Percentiles rank a stretch among this genome's conserved stretches.
phyloP scores from a whole-genome alignment of 495 filamentous ascomycete species.

The Peziza echinospora region DNA sequence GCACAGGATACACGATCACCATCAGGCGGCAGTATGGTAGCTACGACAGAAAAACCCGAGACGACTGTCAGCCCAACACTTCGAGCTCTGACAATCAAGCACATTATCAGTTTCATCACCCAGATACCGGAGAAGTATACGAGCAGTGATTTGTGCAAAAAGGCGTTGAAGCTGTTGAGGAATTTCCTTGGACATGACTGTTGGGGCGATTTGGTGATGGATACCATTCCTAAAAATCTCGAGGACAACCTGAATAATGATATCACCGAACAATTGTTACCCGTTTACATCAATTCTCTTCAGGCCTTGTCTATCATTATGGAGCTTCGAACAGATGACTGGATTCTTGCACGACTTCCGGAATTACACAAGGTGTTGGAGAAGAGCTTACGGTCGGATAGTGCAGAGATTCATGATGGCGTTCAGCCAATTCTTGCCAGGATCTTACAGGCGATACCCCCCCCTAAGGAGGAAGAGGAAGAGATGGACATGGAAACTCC shows the following conservation, averaged over 20 bases:
- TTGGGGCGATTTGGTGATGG: constrained; percentile 83
- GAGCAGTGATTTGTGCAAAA: constrained; percentile 67
- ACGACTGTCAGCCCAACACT: constrained; percentile 44
- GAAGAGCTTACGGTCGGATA: constrained; percentile 68
- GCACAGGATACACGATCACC: constrained; percentile 18
- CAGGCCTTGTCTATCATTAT: constrained; percentile 77
- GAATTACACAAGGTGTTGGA: constrained; percentile 73
- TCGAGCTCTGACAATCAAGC: constrained; percentile 63
- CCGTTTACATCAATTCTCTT: constrained; percentile 50
- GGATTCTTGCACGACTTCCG: constrained; percentile 55
- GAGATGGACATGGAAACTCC: constrained; percentile 51
- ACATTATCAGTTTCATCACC: constrained; percentile 83
- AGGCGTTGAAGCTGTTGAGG: constrained; percentile 59
- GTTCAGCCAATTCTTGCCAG: constrained; percentile 66
- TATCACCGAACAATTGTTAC: constrained; percentile 10
- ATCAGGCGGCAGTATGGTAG: constrained; percentile 5
- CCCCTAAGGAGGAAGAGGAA: constrained; percentile 77
- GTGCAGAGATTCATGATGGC: constrained; percentile 77
- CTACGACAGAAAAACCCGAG: constrained; percentile 35
- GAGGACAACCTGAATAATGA: constrained; percentile 29
- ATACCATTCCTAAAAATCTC: constrained; percentile 73
- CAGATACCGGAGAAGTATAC: constrained; percentile 57
- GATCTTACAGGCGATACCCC: constrained; percentile 75
- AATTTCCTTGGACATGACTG: constrained; percentile 70
- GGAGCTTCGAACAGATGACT: constrained; percentile 66